A percentile compares a stretch with the other conserved stretches of the same genome.
Conservation (phyloP, 1,284 basidiomycete genomes). For the Pseudozyma sp. region DNA sequence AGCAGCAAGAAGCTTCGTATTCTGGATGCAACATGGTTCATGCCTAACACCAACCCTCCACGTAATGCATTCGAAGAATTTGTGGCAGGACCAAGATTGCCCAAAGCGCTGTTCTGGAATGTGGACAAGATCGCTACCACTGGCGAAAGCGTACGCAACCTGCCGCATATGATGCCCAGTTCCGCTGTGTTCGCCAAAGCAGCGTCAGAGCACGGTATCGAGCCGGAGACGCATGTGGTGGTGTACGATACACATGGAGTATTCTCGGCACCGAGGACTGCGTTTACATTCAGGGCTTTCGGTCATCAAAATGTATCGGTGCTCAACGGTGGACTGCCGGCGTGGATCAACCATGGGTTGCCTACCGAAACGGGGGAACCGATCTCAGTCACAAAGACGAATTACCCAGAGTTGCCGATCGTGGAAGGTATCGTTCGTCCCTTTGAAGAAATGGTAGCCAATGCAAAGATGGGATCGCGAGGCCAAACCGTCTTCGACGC, state of each 20-base stretch:
- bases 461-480: constrained; percentile 74
- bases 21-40: constrained; percentile 84
- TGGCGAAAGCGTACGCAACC: constrained; percentile 59
- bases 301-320: constrained; percentile 62
- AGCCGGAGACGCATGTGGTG: constrained; percentile 81
- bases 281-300: constrained; percentile 64
- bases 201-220: constrained; percentile 82
- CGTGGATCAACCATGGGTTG: constrained; percentile 54
- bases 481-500: constrained; percentile 88
- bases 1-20: constrained; percentile 43
- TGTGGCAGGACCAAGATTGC: constrained; percentile 75
- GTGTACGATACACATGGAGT: constrained; percentile 76
- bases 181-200: constrained; percentile 80
- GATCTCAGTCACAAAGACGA: constrained; percentile 9
- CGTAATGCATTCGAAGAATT: constrained; percentile 78
- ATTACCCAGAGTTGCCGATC: constrained; percentile 72
- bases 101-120: constrained; percentile 81
- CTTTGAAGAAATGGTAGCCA: constrained; percentile 85
- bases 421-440: constrained; percentile 75
- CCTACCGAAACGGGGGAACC: constrained; percentile 49
- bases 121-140: constrained; percentile 76
- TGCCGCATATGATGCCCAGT: constrained; percentile 94
- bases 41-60: constrained; percentile 79
- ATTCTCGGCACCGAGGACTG: constrained; percentile 55
- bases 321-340: constrained; percentile 65